Evolutionary conservation across 2,329 filamentous ascomycete genomes (phyloP).

Genomic region (Zasmidium citrigriseum): DNA sequence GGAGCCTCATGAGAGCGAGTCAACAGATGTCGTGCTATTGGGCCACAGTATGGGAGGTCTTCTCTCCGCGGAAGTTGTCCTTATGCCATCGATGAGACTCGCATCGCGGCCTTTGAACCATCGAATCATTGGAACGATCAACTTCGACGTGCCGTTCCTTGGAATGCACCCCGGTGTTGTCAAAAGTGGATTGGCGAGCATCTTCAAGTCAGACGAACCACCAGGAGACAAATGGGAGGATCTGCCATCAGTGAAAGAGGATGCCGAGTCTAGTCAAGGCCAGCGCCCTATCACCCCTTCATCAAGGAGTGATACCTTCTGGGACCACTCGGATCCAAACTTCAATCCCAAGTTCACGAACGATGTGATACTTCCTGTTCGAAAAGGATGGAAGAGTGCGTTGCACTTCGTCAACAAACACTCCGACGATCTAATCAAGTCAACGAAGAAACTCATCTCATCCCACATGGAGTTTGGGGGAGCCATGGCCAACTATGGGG

Average conservation of each 20-base stretch:
- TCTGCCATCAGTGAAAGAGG: neutral
- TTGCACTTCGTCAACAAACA: constrained; percentile 83
- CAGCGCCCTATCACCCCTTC: neutral
- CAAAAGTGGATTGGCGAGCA: constrained; percentile 74
- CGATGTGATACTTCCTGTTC: constrained; percentile 68
- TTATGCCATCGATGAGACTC: constrained; percentile 51
- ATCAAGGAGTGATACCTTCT: constrained; percentile 28
- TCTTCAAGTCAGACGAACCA: constrained; percentile 60
- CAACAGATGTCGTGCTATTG: constrained; percentile 77
- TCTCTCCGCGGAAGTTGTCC: constrained; percentile 73
- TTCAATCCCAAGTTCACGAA: constrained; percentile 78
- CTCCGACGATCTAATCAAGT: constrained; percentile 68
- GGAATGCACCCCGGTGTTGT: constrained; percentile 89
- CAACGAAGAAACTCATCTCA: constrained; percentile 71
- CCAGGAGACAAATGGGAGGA: constrained; percentile 23
- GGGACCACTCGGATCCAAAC: constrained; percentile 53
- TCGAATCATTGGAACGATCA: constrained; percentile 75
- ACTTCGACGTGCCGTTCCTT: constrained; percentile 82
- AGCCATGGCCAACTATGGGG: constrained; percentile 73
- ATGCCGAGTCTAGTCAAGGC: neutral
- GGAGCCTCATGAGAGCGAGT: constrained; percentile 69
- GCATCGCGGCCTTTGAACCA: constrained; percentile 61
- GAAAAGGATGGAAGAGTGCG: constrained; percentile 67
- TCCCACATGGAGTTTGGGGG: constrained; percentile 83
- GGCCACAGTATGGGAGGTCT: constrained; percentile 92